Evolutionary conservation across 768 basidiomycete genomes (phyloP).

Genomic region (Amanita exitialis): DNA sequence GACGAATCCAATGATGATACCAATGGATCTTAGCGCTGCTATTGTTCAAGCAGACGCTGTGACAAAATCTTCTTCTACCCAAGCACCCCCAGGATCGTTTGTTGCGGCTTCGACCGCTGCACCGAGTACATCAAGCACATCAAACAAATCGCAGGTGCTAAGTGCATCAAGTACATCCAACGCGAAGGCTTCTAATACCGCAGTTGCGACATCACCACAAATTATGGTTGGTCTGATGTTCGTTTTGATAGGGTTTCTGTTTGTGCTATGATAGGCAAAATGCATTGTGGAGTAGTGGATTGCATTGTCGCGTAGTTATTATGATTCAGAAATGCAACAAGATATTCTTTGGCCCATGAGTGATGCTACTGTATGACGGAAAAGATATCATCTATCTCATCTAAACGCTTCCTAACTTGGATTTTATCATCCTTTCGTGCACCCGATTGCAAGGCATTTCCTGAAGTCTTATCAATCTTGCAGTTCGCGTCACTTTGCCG

Average conservation of each 20-base stretch:
- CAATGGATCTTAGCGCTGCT: too few species aligned
- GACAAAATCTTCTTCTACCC: too few species aligned
- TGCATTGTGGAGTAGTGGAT: background rate
- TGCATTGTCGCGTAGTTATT: background rate
- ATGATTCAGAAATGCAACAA: background rate
- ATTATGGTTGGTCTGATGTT: constrained; percentile 38
- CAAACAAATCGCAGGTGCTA: too few species aligned
- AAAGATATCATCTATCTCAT: constrained; percentile 61
- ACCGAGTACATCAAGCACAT: too few species aligned
- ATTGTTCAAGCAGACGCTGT: too few species aligned
- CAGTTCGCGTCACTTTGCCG: background rate
- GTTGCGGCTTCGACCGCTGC: too few species aligned
- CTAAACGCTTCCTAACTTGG: constrained; percentile 23
- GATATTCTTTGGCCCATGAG: too few species aligned
- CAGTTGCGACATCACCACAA: constrained; percentile 36
- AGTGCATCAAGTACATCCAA: too few species aligned
- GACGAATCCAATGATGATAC: too few species aligned
- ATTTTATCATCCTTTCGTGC: constrained; percentile 22
- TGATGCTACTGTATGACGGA: background rate
- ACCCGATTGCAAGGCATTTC: background rate
- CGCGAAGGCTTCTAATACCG: too few species aligned
- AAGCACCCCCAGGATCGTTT: too few species aligned
- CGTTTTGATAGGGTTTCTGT: constrained; percentile 34
- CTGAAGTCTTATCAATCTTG: background rate
- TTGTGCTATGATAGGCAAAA: background rate